A percentile compares a stretch with the other conserved stretches of the same genome.
These are phyloP conservation scores for Fagopyrum homotropicum DNA, from an alignment of 148 eudicot species.

Conservation along the genomic window DNA sequence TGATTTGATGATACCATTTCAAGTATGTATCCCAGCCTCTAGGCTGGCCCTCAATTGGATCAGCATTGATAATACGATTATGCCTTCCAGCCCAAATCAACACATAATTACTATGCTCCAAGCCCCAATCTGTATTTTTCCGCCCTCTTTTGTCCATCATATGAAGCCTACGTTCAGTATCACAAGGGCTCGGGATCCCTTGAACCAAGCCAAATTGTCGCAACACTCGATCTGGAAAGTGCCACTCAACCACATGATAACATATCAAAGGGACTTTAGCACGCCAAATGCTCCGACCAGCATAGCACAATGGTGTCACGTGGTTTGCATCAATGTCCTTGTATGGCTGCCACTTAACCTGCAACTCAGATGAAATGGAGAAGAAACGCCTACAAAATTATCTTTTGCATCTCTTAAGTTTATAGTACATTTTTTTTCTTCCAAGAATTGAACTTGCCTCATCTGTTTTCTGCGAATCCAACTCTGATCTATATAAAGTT, in stretches of 20 bases:
- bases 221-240: constrained; percentile 11
- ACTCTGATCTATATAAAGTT: constrained; percentile 6
- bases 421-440: background rate
- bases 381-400: no score
- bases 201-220: constrained; percentile 12
- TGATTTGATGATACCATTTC: background rate
- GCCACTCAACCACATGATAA: constrained; percentile 4
- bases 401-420: background rate
- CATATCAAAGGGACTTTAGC: constrained; percentile 4
- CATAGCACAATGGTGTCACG: background rate
- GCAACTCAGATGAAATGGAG: no score
- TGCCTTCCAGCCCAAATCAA: background rate
- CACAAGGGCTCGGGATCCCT: background rate
- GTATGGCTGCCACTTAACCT: constrained; percentile 12
- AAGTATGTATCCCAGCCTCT: background rate
- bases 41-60: background rate
- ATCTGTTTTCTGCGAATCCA: background rate
- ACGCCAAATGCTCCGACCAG: constrained; percentile 1
- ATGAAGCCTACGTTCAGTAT: background rate
- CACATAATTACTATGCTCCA: background rate
- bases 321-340: background rate
- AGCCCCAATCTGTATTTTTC: background rate
- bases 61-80: background rate
- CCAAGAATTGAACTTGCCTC: background rate
- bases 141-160: background rate